These are phyloP conservation scores for Ophiocordyceps camponoti-floridani DNA, from an alignment of 2,329 filamentous ascomycete species.

Conservation along the genomic window DNA sequence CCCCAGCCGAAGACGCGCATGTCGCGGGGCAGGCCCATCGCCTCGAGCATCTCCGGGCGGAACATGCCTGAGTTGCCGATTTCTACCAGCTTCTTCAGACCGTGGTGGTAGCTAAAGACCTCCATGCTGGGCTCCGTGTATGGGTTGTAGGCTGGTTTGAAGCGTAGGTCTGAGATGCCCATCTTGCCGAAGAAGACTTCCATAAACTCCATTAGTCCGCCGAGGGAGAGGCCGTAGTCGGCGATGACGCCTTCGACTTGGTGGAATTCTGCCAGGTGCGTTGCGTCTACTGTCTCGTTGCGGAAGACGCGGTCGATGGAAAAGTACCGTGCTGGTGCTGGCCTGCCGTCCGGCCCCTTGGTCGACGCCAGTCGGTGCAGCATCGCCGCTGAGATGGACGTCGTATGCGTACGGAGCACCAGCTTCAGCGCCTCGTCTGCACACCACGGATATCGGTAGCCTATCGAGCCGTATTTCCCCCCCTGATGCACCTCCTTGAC, in stretches of 20 bases:
- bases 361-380: slow-evolving; percentile 74
- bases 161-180: slow-evolving; percentile 69
- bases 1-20: slow-evolving; percentile 92
- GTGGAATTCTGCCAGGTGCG: slow-evolving; percentile 94
- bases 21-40: slow-evolving; percentile 84
- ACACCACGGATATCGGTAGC: slow-evolving; percentile 90
- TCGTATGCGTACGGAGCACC: slow-evolving; percentile 91
- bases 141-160: slow-evolving; percentile 59
- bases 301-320: slow-evolving; percentile 97
- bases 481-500: slow-evolving; percentile 74
- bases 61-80: slow-evolving; percentile 99
- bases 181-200: slow-evolving; percentile 93
- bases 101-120: slow-evolving; percentile 89
- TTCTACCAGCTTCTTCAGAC: slow-evolving; percentile 80
- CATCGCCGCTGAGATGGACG: slow-evolving; percentile 77
- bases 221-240: slow-evolving; percentile 82
- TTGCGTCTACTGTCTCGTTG: slow-evolving; percentile 93
- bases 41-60: slow-evolving; percentile 88
- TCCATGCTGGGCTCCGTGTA: slow-evolving; percentile 94
- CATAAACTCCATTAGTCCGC: slow-evolving; percentile 85
- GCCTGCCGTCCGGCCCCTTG: slow-evolving; percentile 52
- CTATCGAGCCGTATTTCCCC: slow-evolving; percentile 86
- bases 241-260: slow-evolving; percentile 98
- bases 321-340: slow-evolving; percentile 74
- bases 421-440: slow-evolving; percentile 68